Evolutionary conservation across 2,329 filamentous ascomycete genomes (phyloP), one percentile per base, ranked within the genome.

Genomic region (Aureobasidium sp.): DNA sequence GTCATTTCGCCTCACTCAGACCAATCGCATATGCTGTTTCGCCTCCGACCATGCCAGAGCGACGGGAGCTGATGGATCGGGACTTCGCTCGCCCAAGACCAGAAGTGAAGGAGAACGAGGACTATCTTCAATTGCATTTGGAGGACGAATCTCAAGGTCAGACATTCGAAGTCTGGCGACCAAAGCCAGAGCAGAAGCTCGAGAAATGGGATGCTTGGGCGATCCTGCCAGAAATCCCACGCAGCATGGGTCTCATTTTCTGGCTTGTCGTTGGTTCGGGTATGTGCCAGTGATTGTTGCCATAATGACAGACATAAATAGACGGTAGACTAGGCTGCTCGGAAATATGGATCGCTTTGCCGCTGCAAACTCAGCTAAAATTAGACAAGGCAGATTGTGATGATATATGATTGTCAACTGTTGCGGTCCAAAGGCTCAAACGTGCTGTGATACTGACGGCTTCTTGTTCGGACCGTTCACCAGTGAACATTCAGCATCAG

Each of bases 1-100:
- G 37, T 25, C 50, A 61, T 16, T 48, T 59, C 3, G 61, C 61
- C 6, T 47, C 59, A 14, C 16, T 54, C n/a, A 51, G 45, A 10
- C 85, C 85, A 0, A 76, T 87, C 48, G 75, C 76, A 1, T 87
- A 87, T 67, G 82, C 83, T 29, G 80, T 86, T 59, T 81, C 81
- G 64, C 85, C 85, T 0, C 85, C 85, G 0, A 72, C 68, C 2
- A 79, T 84, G 74, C 82, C 83, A 0, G 80, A 84, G 34, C 78
- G 84, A 16, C 79, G 85, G 67, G 77, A 83, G 3, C 71, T 87
- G 16, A 73, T 87, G 51, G 72, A 76, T 2, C 76, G 83, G 7
- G 83, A 86, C 66, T 76, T 82, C 13, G 80, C 80, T 3, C 76
- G 81, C 63, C 81, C 81, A 13, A 49, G 47, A 45, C 47, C 37